phyloP scores from a whole-genome alignment of 2,329 filamentous ascomycete species.

The Hansfordia pulvinata region DNA sequence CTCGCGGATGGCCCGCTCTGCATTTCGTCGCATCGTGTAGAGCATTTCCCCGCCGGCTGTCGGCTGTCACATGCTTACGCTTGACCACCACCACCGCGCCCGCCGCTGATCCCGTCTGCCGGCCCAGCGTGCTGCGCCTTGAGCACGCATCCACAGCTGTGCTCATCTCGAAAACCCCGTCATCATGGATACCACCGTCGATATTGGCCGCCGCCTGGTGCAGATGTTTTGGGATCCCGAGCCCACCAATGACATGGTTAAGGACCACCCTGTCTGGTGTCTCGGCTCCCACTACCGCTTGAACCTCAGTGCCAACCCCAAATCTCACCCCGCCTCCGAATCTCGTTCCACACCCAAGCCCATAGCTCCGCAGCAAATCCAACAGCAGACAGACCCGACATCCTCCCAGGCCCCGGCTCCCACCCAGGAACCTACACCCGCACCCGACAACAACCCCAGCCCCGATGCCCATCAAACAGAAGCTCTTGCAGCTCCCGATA shows the following conservation, averaged over 20 bases:
- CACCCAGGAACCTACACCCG: too few relatives aligned
- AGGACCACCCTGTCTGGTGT: slow-evolving; percentile 70
- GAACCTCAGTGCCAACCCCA: slow-evolving; percentile 10
- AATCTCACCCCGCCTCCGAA: slow-evolving; percentile 5
- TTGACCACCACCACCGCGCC: background rate
- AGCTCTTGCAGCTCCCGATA: too few relatives aligned
- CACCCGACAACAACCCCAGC: too few relatives aligned
- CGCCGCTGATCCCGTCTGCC: too few relatives aligned
- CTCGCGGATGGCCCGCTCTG: too few relatives aligned
- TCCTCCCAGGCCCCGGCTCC: too few relatives aligned
- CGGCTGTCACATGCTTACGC: background rate
- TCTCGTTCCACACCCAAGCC: slow-evolving; percentile 6
- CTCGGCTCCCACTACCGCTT: slow-evolving; percentile 44
- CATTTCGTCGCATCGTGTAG: too few relatives aligned
- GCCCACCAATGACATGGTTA: slow-evolving; percentile 61
- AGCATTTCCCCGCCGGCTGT: too few relatives aligned
- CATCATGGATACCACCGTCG: slow-evolving; percentile 35
- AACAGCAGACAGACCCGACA: too few relatives aligned
- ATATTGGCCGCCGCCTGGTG: slow-evolving; percentile 69
- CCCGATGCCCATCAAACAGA: too few relatives aligned
- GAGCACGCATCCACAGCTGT: slow-evolving; percentile 1
- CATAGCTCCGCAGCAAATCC: slow-evolving; percentile 2
- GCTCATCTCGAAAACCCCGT: background rate
- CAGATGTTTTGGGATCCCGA: slow-evolving; percentile 89
- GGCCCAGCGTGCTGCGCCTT: background rate